Conservation (phyloP, 306 rosid genomes). For the Urtica urens region DNA sequence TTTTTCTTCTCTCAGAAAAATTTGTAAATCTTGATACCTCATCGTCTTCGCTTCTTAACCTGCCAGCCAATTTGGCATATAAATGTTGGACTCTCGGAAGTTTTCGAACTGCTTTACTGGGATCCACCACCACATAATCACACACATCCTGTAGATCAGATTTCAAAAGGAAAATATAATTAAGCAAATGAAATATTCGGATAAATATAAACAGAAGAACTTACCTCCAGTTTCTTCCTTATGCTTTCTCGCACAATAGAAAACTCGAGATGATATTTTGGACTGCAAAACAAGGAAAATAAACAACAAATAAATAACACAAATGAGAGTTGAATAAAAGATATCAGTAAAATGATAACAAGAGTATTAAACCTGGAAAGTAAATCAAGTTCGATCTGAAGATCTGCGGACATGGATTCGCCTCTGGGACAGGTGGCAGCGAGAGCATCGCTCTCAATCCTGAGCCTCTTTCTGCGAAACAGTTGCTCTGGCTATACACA, state of each 20-base stretch:
- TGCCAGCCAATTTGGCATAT: conserved; percentile 60
- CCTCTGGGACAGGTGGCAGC: conserved; percentile 99
- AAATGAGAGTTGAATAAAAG: background rate
- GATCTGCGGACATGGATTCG: conserved; percentile 44
- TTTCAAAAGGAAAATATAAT: background rate
- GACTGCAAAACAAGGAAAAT: conserved; percentile 34
- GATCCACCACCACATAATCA: conserved; percentile 43
- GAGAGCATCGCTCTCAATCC: conserved; percentile 75
- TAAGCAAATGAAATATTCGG: no score
- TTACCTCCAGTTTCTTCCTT: conserved; percentile 70
- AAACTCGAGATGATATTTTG: conserved; percentile 84
- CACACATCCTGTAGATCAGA: conserved; percentile 57
- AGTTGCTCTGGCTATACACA: conserved; percentile 95
- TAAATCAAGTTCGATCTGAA: conserved; percentile 69
- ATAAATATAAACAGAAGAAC: no score
- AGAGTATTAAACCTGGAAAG: conserved; percentile 63
- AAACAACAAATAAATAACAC: conserved; percentile 1
- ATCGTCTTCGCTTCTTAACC: conserved; percentile 62
- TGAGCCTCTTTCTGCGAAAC: conserved; percentile 81
- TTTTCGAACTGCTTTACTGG: conserved; percentile 60
- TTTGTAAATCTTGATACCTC: conserved; percentile 48
- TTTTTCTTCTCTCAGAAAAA: conserved; percentile 3
- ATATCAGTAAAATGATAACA: conserved; percentile 3
- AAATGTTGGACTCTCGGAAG: conserved; percentile 86
- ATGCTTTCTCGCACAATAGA: conserved; percentile 80